Base-by-base conservation (phyloP, 179 eudicot genomes). In the Beta corolliflora region DNA sequence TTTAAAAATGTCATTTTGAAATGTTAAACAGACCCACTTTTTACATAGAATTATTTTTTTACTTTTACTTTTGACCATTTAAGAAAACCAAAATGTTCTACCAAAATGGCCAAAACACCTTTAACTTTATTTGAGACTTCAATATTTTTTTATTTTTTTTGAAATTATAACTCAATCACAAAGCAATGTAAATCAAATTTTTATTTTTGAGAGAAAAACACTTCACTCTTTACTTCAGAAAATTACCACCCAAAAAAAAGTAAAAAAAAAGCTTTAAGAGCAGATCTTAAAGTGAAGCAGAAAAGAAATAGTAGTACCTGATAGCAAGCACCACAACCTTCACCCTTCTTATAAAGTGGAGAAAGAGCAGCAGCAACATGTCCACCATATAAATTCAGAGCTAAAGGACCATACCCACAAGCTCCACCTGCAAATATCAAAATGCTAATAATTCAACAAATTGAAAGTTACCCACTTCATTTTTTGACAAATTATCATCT, bases 271-370 rank as follows among this genome's bases (percentile, higher is more conserved):
- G 3, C 5, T 36, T 36, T 61, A 2, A 23, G 70, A 21, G 16
- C 1, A 45, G 55, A 48, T n/a, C 31, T 52, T n/a, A 18, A 10
- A 19, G 75, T n/a, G 74, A 45, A 71, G 5, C 6, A 64, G 16
- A 45, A n/a, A 7, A 23, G 10, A 0, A 1, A 64, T 36, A 36
- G 3, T 23, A 93, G 3, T 23, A 93, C 98, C 94, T 89, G 92
- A 85, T 87, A 94, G 77, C 98, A 94, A 73, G 98, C 95, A 67
- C 98, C 98, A 80, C 98, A 94, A 31, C 93, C 93, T 83, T 84
- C 89, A 56, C 97, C 97, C 16, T 83, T 61, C 19, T 81, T 85
- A 86, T 70, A 94, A 46, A 91, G 79, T 54, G 89, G 81, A 63
- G 93, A 89, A 73, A 85, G 78, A 61, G 95, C 95, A 71, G 93